Evolutionary conservation across 2,329 filamentous ascomycete genomes (phyloP).

Genomic region (Fusarium brevicatenulatum): DNA sequence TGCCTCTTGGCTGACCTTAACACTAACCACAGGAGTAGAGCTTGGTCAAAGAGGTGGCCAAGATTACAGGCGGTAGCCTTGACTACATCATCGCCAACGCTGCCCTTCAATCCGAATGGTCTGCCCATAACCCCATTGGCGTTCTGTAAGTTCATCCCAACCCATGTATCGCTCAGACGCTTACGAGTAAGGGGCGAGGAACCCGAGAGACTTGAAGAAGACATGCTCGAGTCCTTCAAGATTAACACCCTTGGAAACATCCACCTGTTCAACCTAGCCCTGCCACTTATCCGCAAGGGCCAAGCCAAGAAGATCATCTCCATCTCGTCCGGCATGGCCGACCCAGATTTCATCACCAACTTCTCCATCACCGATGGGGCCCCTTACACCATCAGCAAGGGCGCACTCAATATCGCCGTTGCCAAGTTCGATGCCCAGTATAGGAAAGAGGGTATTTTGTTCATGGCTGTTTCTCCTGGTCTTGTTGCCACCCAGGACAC

Average conservation of each 20-base stretch:
- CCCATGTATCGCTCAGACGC: accelerated
- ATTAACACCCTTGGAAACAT: conserved; percentile 64
- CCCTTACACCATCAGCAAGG: conserved; percentile 62
- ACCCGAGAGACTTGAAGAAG: conserved; percentile 22
- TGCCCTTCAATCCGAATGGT: conserved; percentile 47
- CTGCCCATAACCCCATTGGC: conserved; percentile 32
- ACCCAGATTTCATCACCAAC: conserved; percentile 55
- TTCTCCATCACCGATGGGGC: conserved; percentile 48
- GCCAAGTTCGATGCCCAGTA: conserved; percentile 65
- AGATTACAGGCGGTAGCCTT: conserved; percentile 53
- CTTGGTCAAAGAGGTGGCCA: conserved; percentile 41
- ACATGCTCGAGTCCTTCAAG: conserved; percentile 46
- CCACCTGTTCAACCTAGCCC: conserved; percentile 62
- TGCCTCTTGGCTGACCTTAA: accelerated
- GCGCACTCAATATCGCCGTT: conserved; percentile 61
- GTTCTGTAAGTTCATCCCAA: conserved; percentile 21
- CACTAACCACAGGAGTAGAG: background rate
- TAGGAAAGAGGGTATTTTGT: conserved; percentile 60
- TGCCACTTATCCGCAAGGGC: conserved; percentile 63
- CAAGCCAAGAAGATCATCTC: conserved; percentile 63
- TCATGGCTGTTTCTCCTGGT: conserved; percentile 63
- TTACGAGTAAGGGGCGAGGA: conserved; percentile 10
- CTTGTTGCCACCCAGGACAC: conserved; percentile 56
- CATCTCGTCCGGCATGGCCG: conserved; percentile 60
- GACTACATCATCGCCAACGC: conserved; percentile 66